phyloP scores from a whole-genome alignment of 495 filamentous ascomycete species.

The Penicillium steckii region DNA sequence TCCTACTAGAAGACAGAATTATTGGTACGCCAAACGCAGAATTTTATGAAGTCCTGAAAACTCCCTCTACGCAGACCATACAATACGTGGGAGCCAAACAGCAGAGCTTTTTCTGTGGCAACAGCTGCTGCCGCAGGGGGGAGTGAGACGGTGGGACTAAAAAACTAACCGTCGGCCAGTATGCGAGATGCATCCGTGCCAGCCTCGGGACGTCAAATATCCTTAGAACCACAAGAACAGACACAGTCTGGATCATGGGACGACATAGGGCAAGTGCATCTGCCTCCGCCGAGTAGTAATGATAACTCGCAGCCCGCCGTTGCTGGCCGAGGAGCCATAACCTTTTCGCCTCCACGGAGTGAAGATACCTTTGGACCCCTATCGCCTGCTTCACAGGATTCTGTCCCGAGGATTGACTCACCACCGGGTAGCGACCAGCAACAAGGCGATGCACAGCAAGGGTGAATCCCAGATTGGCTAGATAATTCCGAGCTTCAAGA shows the following conservation, averaged over 20 bases:
- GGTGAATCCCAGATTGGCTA: slow-evolving; percentile 10
- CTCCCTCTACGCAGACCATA: slow-evolving; percentile 21
- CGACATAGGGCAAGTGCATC: slow-evolving; percentile 5
- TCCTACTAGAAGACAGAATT: slow-evolving; percentile 24
- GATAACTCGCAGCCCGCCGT: slow-evolving; percentile 11
- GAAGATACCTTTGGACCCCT: slow-evolving; percentile 13
- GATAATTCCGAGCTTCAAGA: slow-evolving; percentile 11
- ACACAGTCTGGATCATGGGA: background rate
- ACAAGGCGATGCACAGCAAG: slow-evolving; percentile 5
- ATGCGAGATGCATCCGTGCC: slow-evolving; percentile 13
- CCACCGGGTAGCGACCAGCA: slow-evolving; percentile 12
- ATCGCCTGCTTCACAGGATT: slow-evolving; percentile 4
- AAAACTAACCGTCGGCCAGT: slow-evolving; percentile 7
- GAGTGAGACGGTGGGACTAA: slow-evolving; percentile 15
- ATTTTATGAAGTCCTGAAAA: slow-evolving; percentile 18
- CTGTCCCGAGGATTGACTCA: slow-evolving; percentile 5
- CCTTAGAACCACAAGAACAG: slow-evolving; percentile 7
- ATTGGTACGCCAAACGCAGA: slow-evolving; percentile 17
- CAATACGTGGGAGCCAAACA: slow-evolving; percentile 15
- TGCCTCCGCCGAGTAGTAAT: slow-evolving; percentile 11
- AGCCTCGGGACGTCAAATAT: slow-evolving; percentile 10
- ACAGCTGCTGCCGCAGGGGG: slow-evolving; percentile 18
- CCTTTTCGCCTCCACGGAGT: background rate
- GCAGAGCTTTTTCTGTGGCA: slow-evolving; percentile 12
- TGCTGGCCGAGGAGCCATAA: too few relatives aligned